These are phyloP conservation scores for Malus hybrid DNA, from an alignment of 331 rosid species.

Conservation along the genomic window DNA sequence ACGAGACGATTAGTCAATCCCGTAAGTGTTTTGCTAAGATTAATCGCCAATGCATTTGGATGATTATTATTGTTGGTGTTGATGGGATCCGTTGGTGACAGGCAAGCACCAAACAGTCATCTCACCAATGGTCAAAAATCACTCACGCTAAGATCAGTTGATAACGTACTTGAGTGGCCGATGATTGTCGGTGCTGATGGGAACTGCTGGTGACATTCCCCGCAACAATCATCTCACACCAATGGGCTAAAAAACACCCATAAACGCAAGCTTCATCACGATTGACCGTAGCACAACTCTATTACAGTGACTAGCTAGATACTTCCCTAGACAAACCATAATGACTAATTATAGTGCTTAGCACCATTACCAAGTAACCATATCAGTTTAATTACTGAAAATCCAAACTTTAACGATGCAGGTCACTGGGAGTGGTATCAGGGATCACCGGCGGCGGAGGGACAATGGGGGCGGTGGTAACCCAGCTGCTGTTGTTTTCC, in stretches of 20 bases:
- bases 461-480: constrained; percentile 46
- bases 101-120: rapidly evolving
- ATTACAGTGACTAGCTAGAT: neutral
- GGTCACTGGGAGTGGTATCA: constrained; percentile 58
- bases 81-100: neutral
- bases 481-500: constrained; percentile 42
- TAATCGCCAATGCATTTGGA: neutral
- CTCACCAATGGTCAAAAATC: neutral
- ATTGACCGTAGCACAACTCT: neutral
- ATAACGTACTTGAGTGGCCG: neutral
- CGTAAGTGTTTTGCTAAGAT: neutral
- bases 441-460: constrained; percentile 72
- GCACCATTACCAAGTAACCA: too few species aligned
- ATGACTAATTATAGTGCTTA: neutral
- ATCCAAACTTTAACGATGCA: constrained; percentile 4
- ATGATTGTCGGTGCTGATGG: neutral
- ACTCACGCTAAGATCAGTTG: too few species aligned
- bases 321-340: neutral
- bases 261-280: neutral
- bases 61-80: neutral
- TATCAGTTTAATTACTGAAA: neutral
- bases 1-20: neutral
- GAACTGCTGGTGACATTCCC: neutral
- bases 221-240: neutral
- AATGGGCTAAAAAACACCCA: neutral